Percentiles rank a stretch among this genome's conserved stretches.
These are phyloP conservation scores for Cucurbita pepo DNA, from an alignment of 306 rosid species.

Conservation along the genomic window DNA sequence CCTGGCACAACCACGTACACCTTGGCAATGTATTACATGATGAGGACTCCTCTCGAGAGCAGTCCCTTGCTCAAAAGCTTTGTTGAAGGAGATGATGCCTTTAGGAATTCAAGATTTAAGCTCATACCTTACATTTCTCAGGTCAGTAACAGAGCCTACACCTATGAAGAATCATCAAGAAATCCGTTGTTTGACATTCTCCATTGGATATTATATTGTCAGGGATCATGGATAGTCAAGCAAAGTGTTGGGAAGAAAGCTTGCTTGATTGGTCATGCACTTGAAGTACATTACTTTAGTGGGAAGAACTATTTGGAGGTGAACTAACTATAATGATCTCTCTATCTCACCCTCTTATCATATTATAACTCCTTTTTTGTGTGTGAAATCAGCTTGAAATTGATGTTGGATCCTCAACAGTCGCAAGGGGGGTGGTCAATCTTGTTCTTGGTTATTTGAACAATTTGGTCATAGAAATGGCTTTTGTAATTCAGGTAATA, in stretches of 20 bases:
- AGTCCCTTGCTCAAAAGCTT: conserved; percentile 44
- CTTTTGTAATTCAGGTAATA: conserved; percentile 74
- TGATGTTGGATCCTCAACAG: conserved; percentile 71
- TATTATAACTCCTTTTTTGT: conserved; percentile 7
- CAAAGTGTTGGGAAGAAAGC: conserved; percentile 94
- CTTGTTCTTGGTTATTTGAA: conserved; percentile 86
- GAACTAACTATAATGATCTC: neutral
- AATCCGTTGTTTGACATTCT: neutral
- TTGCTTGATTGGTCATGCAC: conserved; percentile 66
- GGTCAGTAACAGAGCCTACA: conserved; percentile 26
- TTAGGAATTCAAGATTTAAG: conserved; percentile 79
- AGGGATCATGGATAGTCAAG: conserved; percentile 98
- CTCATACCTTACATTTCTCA: conserved; percentile 78
- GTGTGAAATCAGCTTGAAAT: conserved; percentile 31
- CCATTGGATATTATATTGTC: conserved; percentile 5
- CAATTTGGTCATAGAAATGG: conserved; percentile 85
- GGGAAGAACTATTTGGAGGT: conserved; percentile 87
- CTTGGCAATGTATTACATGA: conserved; percentile 62
- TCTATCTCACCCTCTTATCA: neutral
- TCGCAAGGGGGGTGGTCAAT: conserved; percentile 70
- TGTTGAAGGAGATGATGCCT: conserved; percentile 78
- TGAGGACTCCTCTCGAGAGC: conserved; percentile 58
- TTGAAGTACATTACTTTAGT: conserved; percentile 41
- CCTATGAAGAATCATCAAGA: neutral
- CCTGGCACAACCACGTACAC: conserved; percentile 52